Conservation (phyloP, 2,329 filamentous ascomycete genomes). For the Curvularia lunata region DNA sequence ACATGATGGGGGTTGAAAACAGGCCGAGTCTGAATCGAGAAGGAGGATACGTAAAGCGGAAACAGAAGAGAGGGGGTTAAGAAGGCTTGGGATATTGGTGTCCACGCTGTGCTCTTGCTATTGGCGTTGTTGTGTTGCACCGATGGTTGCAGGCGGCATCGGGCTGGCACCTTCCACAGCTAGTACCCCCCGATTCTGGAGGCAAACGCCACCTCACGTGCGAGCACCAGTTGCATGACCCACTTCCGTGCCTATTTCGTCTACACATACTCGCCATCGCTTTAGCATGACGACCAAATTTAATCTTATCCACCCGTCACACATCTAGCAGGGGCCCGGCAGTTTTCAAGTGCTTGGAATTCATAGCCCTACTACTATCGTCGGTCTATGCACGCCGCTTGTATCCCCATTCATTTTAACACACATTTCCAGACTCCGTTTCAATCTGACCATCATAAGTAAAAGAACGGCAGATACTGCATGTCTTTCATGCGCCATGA, state of each 20-base stretch:
- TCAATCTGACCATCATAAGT: conserved; percentile 5
- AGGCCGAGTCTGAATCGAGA: not conserved
- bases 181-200: conserved; percentile 12
- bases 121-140: conserved; percentile 12
- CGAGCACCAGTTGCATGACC: conserved; percentile 1
- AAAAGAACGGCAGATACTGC: not conserved
- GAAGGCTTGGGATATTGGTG: not conserved
- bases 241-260: not conserved
- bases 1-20: conserved; percentile 62
- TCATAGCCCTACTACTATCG: not conserved
- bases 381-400: not conserved
- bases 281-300: not conserved
- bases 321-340: not conserved
- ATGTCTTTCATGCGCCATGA: not conserved
- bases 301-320: not conserved
- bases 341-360: not conserved
- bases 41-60: not conserved
- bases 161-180: conserved; percentile 14
- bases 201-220: conserved; percentile 27
- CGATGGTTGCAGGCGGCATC: conserved; percentile 11
- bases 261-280: not conserved
- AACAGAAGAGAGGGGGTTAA: not conserved
- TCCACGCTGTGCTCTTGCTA: conserved; percentile 5
- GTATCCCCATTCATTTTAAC: not conserved
- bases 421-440: not conserved